These are phyloP conservation scores for Pisolithus thermaeus DNA, from an alignment of 1,284 basidiomycete genomes.

Conservation along the genomic window DNA sequence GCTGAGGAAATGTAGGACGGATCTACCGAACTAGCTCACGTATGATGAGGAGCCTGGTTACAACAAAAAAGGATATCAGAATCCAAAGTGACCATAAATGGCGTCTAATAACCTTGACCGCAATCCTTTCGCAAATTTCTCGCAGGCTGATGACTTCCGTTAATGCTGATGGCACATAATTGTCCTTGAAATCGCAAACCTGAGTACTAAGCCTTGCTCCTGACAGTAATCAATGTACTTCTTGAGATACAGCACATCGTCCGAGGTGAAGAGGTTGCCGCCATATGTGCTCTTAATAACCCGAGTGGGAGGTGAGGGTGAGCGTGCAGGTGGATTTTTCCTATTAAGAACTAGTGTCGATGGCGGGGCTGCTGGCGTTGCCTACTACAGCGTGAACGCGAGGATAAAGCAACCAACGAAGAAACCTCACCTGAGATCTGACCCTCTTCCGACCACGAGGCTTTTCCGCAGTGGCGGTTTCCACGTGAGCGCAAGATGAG, in stretches of 20 bases:
- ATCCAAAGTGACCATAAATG: neutral
- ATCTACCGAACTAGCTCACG: slow-evolving; percentile 39
- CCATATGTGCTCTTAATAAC: slow-evolving; percentile 84
- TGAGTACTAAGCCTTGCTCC: slow-evolving; percentile 72
- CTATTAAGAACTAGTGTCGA: slow-evolving; percentile 57
- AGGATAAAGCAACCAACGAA: neutral
- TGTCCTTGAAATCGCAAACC: slow-evolving; percentile 33
- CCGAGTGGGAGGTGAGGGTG: slow-evolving; percentile 71
- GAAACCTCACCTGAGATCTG: slow-evolving; percentile 42
- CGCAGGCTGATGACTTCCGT: slow-evolving; percentile 44
- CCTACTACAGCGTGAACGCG: slow-evolving; percentile 23
- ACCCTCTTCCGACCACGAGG: slow-evolving; percentile 58
- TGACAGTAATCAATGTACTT: slow-evolving; percentile 83
- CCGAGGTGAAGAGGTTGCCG: slow-evolving; percentile 75
- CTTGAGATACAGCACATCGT: slow-evolving; percentile 73
- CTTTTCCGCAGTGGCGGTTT: slow-evolving; percentile 30
- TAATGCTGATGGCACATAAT: neutral
- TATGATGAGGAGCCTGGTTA: slow-evolving; percentile 71
- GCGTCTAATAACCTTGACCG: slow-evolving; percentile 53
- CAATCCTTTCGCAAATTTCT: slow-evolving; percentile 79
- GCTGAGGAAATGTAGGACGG: slow-evolving; percentile 1
- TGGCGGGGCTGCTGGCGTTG: slow-evolving; percentile 57
- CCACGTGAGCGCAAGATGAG: slow-evolving; percentile 22
- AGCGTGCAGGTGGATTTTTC: slow-evolving; percentile 59
- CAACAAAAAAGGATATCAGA: slow-evolving; percentile 2